Conservation (phyloP, 768 basidiomycete species). For the Steccherinum ochraceum region DNA sequence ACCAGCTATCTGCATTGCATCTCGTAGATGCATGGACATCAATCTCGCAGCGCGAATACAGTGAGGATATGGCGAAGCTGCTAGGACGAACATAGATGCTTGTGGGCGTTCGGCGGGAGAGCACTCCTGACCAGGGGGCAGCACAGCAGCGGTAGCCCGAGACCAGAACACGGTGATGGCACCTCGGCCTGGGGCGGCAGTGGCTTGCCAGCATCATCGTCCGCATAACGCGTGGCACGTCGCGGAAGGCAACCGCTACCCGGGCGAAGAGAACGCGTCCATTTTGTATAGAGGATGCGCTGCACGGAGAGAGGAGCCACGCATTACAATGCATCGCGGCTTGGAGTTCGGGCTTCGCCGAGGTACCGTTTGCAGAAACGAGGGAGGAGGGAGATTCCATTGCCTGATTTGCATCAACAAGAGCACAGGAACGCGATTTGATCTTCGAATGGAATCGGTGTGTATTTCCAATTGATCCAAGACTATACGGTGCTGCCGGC, state of each 20-base stretch:
- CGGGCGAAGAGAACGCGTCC: not conserved
- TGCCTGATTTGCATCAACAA: not conserved
- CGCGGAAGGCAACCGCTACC: not conserved
- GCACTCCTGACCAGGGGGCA: not conserved
- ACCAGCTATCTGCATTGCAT: not conserved
- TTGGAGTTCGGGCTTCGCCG: not conserved
- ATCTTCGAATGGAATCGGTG: not conserved
- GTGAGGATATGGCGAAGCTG: not conserved
- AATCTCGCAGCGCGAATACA: not conserved
- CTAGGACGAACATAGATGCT: not conserved
- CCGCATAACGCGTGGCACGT: not conserved
- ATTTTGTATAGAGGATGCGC: not conserved
- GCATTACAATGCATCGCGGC: not conserved
- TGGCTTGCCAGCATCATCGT: not conserved
- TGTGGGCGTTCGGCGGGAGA: not conserved
- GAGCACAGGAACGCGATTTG: not conserved
- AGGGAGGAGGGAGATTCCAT: not conserved
- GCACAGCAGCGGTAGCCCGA: not conserved
- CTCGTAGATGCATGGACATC: no score
- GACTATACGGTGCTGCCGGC: not conserved
- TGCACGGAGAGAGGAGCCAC: no score
- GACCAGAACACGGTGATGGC: not conserved
- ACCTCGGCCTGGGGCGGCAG: not conserved
- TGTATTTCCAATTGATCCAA: not conserved
- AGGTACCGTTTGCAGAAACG: not conserved